Evolutionary conservation across 2,329 filamentous ascomycete species (phyloP).

Genomic region (Nectriaceae sp.): DNA sequence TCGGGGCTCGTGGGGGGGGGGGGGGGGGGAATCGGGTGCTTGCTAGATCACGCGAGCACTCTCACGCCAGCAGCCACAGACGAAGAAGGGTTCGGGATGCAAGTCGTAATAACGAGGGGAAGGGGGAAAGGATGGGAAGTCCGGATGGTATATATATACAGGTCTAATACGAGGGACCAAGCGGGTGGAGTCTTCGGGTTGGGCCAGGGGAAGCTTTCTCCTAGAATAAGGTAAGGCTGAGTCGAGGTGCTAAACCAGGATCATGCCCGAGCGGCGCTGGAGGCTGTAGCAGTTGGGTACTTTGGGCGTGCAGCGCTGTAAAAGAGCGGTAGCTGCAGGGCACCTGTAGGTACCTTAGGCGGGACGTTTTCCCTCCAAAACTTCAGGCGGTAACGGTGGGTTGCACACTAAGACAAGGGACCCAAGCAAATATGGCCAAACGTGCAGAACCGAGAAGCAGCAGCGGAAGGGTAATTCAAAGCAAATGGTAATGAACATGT

Average conservation of each 20-base stretch:
- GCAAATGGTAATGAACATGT: not conserved
- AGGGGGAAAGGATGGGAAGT: constrained; percentile 13
- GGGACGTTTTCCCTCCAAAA: too few relatives aligned
- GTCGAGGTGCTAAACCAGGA: constrained; percentile 21
- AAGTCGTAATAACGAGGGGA: constrained; percentile 13
- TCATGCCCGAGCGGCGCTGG: constrained; percentile 15
- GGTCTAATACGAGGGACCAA: not conserved
- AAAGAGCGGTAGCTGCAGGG: too few relatives aligned
- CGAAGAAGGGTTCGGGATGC: constrained; percentile 16
- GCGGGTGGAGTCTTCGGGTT: not conserved
- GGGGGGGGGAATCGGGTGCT: constrained; percentile 1
- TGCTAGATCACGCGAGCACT: constrained; percentile 21
- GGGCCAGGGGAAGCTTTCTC: not conserved
- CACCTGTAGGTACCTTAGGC: too few relatives aligned
- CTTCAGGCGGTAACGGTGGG: constrained; percentile 1
- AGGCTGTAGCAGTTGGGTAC: constrained; percentile 3
- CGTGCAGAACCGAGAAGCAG: not conserved
- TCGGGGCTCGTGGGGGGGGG: too few relatives aligned
- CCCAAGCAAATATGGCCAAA: not conserved
- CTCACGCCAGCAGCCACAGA: constrained; percentile 6
- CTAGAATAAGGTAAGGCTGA: constrained; percentile 6
- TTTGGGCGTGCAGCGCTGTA: too few relatives aligned
- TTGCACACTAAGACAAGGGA: not conserved
- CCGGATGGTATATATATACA: constrained; percentile 27
- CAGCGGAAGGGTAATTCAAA: not conserved